These are phyloP conservation scores for Limnomonas spitsbergensis DNA, from an alignment of 139 green algal species.

Conservation along the genomic window DNA sequence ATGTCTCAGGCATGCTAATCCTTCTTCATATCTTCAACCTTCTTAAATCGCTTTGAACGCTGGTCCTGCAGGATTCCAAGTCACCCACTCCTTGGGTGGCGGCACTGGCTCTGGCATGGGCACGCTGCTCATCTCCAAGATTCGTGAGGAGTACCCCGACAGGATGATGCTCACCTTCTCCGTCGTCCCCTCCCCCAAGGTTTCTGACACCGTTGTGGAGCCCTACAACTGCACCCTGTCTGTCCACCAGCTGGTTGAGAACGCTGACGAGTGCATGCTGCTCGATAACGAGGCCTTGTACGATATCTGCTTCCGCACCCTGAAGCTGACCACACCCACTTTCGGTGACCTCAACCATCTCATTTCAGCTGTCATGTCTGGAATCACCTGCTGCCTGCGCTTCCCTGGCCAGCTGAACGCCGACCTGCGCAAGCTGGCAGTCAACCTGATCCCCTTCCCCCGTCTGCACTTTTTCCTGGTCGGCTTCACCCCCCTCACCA, in stretches of 20 bases:
- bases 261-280: constrained; percentile 95
- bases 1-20: too few species aligned
- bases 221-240: constrained; percentile 99
- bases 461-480: constrained; percentile 98
- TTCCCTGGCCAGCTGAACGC: constrained; percentile 99
- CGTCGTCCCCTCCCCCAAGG: constrained; percentile 97
- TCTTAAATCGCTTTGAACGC: too few species aligned
- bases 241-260: constrained; percentile 98
- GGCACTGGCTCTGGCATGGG: constrained; percentile 97
- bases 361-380: constrained; percentile 99
- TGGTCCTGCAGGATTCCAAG: constrained; percentile 90
- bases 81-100: constrained; percentile 93
- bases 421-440: constrained; percentile 97
- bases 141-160: constrained; percentile 96
- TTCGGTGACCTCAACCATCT: constrained; percentile 98
- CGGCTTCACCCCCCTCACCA: constrained; percentile 90
- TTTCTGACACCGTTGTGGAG: constrained; percentile 99
- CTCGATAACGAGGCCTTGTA: constrained; percentile 85
- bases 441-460: constrained; percentile 98
- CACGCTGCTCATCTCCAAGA: constrained; percentile 98
- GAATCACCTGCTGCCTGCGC: constrained; percentile 98
- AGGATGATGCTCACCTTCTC: constrained; percentile 99
- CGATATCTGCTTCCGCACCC: constrained; percentile 97
- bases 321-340: constrained; percentile 94
- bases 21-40: too few species aligned